A percentile compares a stretch with the other conserved stretches of the same genome.
These are phyloP conservation scores for Casaregolazyma lundiana DNA, from an alignment of 1,139 yeast species.

Conservation along the genomic window DNA sequence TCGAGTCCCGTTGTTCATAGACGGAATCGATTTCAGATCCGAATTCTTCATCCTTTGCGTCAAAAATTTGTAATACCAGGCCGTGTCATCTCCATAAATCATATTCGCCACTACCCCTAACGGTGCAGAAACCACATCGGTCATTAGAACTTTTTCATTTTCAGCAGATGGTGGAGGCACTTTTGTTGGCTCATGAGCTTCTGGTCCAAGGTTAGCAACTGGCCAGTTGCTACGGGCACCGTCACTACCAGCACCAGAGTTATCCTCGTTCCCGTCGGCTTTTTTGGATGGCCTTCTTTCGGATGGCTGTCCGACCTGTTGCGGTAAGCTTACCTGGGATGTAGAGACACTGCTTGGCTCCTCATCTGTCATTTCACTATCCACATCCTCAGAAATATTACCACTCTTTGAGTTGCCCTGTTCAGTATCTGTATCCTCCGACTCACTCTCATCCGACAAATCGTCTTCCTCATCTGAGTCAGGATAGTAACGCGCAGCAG, in stretches of 20 bases:
- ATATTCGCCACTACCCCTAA: constrained; percentile 69
- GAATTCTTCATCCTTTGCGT: constrained; percentile 66
- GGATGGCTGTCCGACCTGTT: constrained; percentile 22
- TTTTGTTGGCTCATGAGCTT: constrained; percentile 51
- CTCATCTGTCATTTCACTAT: constrained; percentile 13
- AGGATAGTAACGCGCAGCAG: constrained; percentile 14
- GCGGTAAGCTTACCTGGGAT: constrained; percentile 17
- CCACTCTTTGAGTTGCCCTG: constrained; percentile 17
- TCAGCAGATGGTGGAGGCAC: constrained; percentile 46
- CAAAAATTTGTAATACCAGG: constrained; percentile 49
- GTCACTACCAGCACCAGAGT: constrained; percentile 12
- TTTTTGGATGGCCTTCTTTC: constrained; percentile 3
- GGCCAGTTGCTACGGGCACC: constrained; percentile 27
- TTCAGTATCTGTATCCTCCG: constrained; percentile 20
- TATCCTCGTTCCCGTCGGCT: constrained; percentile 9
- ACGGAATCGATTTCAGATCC: constrained; percentile 58
- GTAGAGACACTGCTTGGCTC: constrained; percentile 12
- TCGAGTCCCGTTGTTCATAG: constrained; percentile 45
- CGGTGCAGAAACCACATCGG: constrained; percentile 67
- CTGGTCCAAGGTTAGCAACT: constrained; percentile 46
- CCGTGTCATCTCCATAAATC: constrained; percentile 69
- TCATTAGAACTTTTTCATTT: constrained; percentile 57
- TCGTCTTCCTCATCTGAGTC: constrained; percentile 25
- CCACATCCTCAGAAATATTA: constrained; percentile 15
- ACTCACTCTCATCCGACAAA: constrained; percentile 14